Evolutionary conservation across 176 grass and related monocot species (phyloP).

Genomic region (Olyra latifolia): DNA sequence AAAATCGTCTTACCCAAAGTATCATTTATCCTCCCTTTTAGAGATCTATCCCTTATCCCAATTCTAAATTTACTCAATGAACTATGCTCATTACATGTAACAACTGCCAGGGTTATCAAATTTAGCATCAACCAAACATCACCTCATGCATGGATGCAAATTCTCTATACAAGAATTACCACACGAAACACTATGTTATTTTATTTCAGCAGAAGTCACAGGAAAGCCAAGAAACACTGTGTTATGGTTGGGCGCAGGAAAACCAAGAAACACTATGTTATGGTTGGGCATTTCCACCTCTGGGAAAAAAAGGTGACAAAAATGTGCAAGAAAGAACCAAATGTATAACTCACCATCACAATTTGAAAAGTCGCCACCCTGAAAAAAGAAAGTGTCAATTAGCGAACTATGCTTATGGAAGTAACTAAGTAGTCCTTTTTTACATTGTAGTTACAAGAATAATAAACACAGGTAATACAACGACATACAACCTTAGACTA

Average conservation of each 20-base stretch:
- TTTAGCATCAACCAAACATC: slow-evolving; percentile 1
- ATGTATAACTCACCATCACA: slow-evolving; percentile 70
- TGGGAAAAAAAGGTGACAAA: not conserved
- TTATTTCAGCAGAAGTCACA: slow-evolving; percentile 24
- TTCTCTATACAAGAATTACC: not conserved
- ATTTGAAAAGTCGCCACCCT: slow-evolving; percentile 92
- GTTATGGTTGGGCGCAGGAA: not conserved
- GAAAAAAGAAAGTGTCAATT: slow-evolving; percentile 37
- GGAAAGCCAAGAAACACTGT: not conserved
- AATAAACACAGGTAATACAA: slow-evolving; percentile 26
- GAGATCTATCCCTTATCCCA: not conserved
- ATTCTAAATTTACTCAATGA: not conserved
- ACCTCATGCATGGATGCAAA: slow-evolving; percentile 5
- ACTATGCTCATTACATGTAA: slow-evolving; percentile 15
- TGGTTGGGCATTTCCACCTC: not conserved
- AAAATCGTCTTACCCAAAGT: not conserved
- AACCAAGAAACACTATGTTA: slow-evolving; percentile 10
- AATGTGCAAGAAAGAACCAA: not conserved
- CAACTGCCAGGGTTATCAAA: not conserved
- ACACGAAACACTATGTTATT: not conserved
- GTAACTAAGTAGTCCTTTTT: not conserved
- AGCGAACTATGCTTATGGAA: slow-evolving; percentile 29
- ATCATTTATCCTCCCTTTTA: not conserved
- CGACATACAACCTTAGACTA: slow-evolving; percentile 69
- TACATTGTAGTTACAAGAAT: not conserved